Evolutionary conservation across 192 early-diverging fungal species (phyloP).

Genomic region (Chytriomyces sp.): DNA sequence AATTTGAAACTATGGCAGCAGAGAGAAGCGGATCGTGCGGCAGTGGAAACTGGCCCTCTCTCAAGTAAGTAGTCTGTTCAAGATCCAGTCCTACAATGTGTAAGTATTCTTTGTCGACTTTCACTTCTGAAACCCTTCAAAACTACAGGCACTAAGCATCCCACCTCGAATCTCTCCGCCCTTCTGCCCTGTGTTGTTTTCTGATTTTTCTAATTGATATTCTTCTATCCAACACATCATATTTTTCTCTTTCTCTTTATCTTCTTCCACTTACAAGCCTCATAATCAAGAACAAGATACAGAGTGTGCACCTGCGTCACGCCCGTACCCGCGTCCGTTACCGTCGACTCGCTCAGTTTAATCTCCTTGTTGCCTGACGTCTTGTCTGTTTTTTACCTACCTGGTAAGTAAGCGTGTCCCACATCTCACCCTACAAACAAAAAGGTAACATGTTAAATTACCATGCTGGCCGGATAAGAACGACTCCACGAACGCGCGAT

Average conservation of each 20-base stretch:
- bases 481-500: slow-evolving; percentile 3
- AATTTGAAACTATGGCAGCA: too few relatives aligned
- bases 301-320: slow-evolving; percentile 19
- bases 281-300: slow-evolving; percentile 34
- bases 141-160: too few relatives aligned
- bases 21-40: too few relatives aligned
- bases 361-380: slow-evolving; percentile 20
- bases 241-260: slow-evolving; percentile 28
- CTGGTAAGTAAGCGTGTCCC: too few relatives aligned
- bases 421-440: too few relatives aligned
- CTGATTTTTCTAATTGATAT: neutral
- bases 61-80: too few relatives aligned
- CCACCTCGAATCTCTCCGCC: too few relatives aligned
- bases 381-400: slow-evolving; percentile 18
- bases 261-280: slow-evolving; percentile 32
- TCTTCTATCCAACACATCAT: neutral
- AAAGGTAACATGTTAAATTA: neutral
- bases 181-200: too few relatives aligned
- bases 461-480: slow-evolving; percentile 30
- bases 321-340: slow-evolving; percentile 13
- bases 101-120: too few relatives aligned
- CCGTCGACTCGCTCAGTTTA: slow-evolving; percentile 22
- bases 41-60: too few relatives aligned
- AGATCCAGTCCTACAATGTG: too few relatives aligned
- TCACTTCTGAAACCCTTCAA: too few relatives aligned